Evolutionary conservation across 2,329 filamentous ascomycete species (phyloP).

Genomic region (Periconia sp.): DNA sequence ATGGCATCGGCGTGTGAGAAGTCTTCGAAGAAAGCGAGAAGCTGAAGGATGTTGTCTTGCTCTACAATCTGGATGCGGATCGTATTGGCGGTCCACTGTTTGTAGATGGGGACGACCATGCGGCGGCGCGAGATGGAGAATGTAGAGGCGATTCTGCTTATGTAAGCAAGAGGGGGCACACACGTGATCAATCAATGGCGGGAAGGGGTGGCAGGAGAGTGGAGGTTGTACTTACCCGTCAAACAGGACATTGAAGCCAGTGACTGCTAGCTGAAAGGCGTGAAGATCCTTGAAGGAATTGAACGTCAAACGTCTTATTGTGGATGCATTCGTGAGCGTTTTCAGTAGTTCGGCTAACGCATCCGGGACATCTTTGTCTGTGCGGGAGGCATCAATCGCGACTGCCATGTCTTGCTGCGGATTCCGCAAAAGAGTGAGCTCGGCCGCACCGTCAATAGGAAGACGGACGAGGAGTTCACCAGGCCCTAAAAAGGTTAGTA

Average conservation of each 20-base stretch:
- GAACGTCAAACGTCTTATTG: constrained; percentile 70
- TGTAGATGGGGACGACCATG: constrained; percentile 92
- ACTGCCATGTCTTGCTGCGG: constrained; percentile 79
- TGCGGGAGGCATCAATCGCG: constrained; percentile 62
- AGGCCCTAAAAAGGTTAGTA: constrained; percentile 34
- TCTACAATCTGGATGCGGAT: constrained; percentile 82
- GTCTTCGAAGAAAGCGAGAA: constrained; percentile 86
- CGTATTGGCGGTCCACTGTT: constrained; percentile 87
- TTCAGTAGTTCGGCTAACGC: constrained; percentile 70
- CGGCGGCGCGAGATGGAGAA: constrained; percentile 83
- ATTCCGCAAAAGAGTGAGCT: constrained; percentile 59
- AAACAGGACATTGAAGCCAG: constrained; percentile 72
- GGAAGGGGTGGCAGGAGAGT: neutral
- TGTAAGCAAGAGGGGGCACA: too few relatives aligned
- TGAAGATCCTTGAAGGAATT: constrained; percentile 66
- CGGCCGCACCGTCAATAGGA: constrained; percentile 45
- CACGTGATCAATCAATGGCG: neutral
- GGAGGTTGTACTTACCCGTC: constrained; percentile 31
- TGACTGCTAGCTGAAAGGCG: constrained; percentile 77
- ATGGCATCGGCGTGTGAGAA: constrained; percentile 87
- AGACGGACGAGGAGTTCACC: constrained; percentile 56
- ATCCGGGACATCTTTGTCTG: constrained; percentile 55
- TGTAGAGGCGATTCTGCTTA: constrained; percentile 62
- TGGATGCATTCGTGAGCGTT: constrained; percentile 62
- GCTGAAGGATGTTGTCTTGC: constrained; percentile 75